Percentiles rank a stretch among this genome's conserved stretches.
These are phyloP conservation scores for Botrytis squamosa DNA, from an alignment of 2,329 filamentous ascomycete species.

Conservation along the genomic window DNA sequence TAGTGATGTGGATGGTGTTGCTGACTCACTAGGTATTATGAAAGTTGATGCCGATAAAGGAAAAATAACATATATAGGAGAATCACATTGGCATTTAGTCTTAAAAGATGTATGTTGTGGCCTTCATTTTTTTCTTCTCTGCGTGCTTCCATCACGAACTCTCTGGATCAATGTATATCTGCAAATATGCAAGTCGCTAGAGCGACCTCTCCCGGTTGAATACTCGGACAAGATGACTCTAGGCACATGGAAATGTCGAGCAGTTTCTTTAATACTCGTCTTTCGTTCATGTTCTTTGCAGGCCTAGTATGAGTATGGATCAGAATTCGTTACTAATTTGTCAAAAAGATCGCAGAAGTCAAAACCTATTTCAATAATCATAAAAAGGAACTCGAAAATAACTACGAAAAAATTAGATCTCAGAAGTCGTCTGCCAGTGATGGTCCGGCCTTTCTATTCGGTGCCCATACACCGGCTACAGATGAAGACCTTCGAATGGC, in stretches of 20 bases:
- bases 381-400: slow-evolving; percentile 84
- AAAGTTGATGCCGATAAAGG: slow-evolving; percentile 74
- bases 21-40: slow-evolving; percentile 75
- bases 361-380: slow-evolving; percentile 85
- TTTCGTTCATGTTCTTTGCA: background rate
- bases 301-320: background rate
- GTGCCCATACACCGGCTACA: slow-evolving; percentile 65
- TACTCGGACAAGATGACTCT: background rate
- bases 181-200: slow-evolving; percentile 10
- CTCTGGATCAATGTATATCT: background rate
- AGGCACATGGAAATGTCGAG: background rate
- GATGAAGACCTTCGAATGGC: slow-evolving; percentile 76
- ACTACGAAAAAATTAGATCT: slow-evolving; percentile 72
- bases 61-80: slow-evolving; percentile 77
- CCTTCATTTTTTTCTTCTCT: background rate
- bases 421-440: slow-evolving; percentile 62
- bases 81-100: slow-evolving; percentile 80
- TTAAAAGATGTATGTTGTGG: slow-evolving; percentile 59
- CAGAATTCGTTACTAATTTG: background rate
- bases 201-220: background rate
- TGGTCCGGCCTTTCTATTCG: slow-evolving; percentile 77
- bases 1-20: slow-evolving; percentile 64
- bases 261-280: background rate
- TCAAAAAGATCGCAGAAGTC: slow-evolving; percentile 74
- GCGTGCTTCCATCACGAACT: background rate